Percentiles rank a stretch among this genome's conserved stretches.
Conservation (phyloP, 2,329 filamentous ascomycete species). For the Alternaria triticina region DNA sequence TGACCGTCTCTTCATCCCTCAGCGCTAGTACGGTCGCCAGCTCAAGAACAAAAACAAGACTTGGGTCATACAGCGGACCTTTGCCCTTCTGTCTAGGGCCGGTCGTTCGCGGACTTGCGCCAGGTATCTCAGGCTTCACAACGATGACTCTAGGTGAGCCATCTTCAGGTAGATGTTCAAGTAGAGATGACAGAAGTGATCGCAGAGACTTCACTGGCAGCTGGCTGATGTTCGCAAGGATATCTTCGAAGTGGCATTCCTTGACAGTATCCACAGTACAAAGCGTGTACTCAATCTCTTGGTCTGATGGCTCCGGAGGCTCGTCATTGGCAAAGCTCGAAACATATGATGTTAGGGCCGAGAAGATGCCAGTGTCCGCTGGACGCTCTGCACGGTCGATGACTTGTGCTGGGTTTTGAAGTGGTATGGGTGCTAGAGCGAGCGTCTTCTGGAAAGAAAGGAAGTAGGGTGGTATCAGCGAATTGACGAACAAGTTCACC, state of each 20-base stretch:
- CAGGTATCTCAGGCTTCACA: constrained; percentile 83
- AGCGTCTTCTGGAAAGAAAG: constrained; percentile 67
- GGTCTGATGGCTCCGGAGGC: constrained; percentile 94
- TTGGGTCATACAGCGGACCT: constrained; percentile 78
- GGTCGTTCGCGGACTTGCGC: constrained; percentile 65
- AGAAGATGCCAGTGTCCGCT: constrained; percentile 85
- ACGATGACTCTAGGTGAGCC: constrained; percentile 80
- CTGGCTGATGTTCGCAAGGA: constrained; percentile 81
- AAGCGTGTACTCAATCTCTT: constrained; percentile 94
- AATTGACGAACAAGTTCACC: constrained; percentile 95
- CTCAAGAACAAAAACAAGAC: constrained; percentile 88
- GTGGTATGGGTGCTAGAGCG: constrained; percentile 79
- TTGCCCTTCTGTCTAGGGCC: constrained; percentile 63
- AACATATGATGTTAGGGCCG: constrained; percentile 93
- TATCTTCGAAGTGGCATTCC: constrained; percentile 81
- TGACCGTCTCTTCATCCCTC: constrained; percentile 74
- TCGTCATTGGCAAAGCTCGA: constrained; percentile 99
- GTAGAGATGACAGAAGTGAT: constrained; percentile 72
- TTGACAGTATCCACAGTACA: constrained; percentile 94
- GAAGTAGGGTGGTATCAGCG: constrained; percentile 84
- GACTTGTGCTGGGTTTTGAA: constrained; percentile 89
- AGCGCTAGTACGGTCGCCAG: constrained; percentile 83
- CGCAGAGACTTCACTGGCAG: constrained; percentile 66
- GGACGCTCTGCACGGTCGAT: constrained; percentile 84
- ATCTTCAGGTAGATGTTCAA: constrained; percentile 87